Evolutionary conservation across 768 basidiomycete genomes (phyloP).

Genomic region (Filobasidium floriforme): DNA sequence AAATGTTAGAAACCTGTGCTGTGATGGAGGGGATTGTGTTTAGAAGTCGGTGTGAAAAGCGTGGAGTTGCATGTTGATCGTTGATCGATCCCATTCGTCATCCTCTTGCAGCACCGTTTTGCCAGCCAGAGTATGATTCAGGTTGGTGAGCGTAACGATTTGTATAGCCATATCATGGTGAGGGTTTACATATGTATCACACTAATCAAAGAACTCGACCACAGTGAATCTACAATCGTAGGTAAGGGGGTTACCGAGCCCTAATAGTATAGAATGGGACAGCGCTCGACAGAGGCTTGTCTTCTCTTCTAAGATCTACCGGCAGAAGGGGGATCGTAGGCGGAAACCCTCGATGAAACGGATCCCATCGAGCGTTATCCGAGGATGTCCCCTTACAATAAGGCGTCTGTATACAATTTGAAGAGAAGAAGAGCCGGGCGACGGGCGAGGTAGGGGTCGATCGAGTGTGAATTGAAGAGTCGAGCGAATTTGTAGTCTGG

Average conservation of each 20-base stretch:
- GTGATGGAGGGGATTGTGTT: background rate
- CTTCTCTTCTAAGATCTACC: constrained; percentile 21
- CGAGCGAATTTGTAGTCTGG: too few species aligned
- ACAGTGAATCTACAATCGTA: background rate
- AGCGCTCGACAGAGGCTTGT: background rate
- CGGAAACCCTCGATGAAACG: too few species aligned
- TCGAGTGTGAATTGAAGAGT: too few species aligned
- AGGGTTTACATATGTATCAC: background rate
- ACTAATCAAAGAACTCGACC: constrained; percentile 10
- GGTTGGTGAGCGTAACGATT: too few species aligned
- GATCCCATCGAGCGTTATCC: too few species aligned
- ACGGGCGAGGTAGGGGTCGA: background rate
- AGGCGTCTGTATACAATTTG: constrained; percentile 25
- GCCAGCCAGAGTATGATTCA: too few species aligned
- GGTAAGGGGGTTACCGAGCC: background rate
- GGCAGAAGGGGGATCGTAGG: constrained; percentile 23
- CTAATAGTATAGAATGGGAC: constrained; percentile 2
- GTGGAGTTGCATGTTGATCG: background rate
- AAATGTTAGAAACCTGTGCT: too few species aligned
- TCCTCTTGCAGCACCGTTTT: background rate
- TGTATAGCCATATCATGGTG: too few species aligned
- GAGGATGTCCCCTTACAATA: constrained; percentile 23
- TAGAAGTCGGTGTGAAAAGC: too few species aligned
- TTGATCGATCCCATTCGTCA: background rate
- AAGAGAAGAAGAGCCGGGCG: constrained; percentile 4